Conservation (phyloP, 2,329 filamentous ascomycete species). For the Tolypocladium cylindrosporum region DNA sequence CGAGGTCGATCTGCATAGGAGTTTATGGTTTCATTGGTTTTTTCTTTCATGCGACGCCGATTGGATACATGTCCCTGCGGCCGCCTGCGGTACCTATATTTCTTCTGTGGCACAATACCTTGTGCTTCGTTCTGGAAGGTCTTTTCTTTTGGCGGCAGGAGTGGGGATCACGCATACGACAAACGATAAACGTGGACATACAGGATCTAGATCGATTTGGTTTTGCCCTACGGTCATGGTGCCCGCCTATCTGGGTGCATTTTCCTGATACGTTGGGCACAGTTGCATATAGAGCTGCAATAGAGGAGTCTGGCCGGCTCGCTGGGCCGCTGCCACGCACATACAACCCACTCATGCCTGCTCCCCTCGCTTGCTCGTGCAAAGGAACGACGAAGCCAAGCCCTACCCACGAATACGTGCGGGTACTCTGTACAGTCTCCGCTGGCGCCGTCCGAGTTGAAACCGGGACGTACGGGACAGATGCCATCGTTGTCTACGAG, state of each 20-base stretch:
- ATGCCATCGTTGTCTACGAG: no score
- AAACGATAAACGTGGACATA: conserved; percentile 1
- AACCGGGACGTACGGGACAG: neutral
- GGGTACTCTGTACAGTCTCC: neutral
- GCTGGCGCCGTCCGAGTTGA: neutral
- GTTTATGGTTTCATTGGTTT: neutral
- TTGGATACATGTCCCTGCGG: neutral
- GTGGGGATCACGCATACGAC: neutral
- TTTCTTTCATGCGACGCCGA: neutral
- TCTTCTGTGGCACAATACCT: neutral
- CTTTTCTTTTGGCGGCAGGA: neutral
- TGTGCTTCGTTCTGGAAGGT: neutral
- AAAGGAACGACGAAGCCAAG: neutral
- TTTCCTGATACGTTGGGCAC: neutral
- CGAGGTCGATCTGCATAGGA: neutral
- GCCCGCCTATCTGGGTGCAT: neutral
- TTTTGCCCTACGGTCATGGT: neutral
- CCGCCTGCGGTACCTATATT: neutral
- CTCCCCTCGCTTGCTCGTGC: neutral
- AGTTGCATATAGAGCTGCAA: neutral
- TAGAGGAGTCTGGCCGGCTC: neutral
- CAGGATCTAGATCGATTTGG: neutral
- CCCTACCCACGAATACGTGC: neutral
- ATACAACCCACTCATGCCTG: neutral
- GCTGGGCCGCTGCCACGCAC: neutral